Evolutionary conservation across 2,329 filamentous ascomycete species (phyloP), one percentile per base, ranked within the genome.

Genomic region (Kalaharituber pfeilii): DNA sequence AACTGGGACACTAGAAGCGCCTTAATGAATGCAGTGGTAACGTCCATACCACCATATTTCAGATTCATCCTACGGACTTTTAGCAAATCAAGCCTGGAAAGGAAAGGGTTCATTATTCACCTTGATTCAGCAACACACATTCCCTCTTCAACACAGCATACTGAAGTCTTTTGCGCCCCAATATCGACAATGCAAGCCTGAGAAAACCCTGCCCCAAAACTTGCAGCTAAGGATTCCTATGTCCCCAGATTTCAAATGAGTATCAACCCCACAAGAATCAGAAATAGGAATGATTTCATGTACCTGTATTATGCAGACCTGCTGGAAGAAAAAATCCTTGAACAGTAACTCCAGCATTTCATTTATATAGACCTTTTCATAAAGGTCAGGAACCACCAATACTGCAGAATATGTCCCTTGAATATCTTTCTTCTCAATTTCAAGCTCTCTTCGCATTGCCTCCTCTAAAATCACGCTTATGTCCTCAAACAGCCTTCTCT

Each of bases 1-100:
- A 98, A 95, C 64, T 91, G 84, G 67, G 95, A 88, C 68, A 84
- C 87, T 2, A 98, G 78, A 83, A 96, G 87, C 89, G 96, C 96
- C 70, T 91, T 94, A 67, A 94, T 76, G 64, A 98, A 95, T 0
- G 86, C 84, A 63, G 94, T 86, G 0, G 91, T 96, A 33, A 96
- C 84, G 67, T 98, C 91, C 63, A 77, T 81, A 1, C 91, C 91
- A 51, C 91, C 91, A 64, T 83, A 94, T 67, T 98, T 96, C 60
- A 98, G 72, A 67, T 96, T 96, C 66, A 98, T 79, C 15, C 56
- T 57, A 45, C 13, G 26, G 50, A n/a, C 18, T 4, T 11, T 47
- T 47, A 47, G n/a, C n/a, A n/a, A n/a, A n/a, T n/a, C n/a, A n/a
- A n/a, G n/a, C n/a, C n/a, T n/a, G n/a, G n/a, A n/a, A n/a, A n/a